Conservation (phyloP, 768 basidiomycete species). For the Leccinum imitatum region DNA sequence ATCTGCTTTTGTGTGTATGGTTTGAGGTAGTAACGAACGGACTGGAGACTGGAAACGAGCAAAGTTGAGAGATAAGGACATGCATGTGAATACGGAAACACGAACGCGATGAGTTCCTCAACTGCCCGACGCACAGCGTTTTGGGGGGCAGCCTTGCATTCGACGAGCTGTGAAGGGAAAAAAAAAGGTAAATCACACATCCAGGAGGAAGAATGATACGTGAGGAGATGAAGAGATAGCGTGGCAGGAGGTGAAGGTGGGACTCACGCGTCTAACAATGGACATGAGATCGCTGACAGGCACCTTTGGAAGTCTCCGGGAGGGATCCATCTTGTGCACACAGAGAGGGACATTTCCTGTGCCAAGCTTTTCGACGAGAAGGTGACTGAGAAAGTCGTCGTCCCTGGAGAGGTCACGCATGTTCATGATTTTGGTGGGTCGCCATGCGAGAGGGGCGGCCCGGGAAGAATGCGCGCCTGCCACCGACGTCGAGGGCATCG, state of each 20-base stretch:
- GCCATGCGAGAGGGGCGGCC: constrained; percentile 52
- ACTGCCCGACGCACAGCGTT: constrained; percentile 69
- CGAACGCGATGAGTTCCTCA: constrained; percentile 75
- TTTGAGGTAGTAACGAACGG: constrained; percentile 78
- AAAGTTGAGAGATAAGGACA: constrained; percentile 13
- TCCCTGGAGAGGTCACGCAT: constrained; percentile 87
- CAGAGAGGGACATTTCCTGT: constrained; percentile 76
- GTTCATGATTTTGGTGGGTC: constrained; percentile 87
- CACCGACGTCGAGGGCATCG: constrained; percentile 34
- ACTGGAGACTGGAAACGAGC: constrained; percentile 51
- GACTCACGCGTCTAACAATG: constrained; percentile 74
- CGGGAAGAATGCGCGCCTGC: constrained; percentile 24
- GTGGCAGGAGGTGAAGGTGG: constrained; percentile 22
- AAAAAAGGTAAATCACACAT: constrained; percentile 17
- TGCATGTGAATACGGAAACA: constrained; percentile 27
- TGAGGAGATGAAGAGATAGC: constrained; percentile 29
- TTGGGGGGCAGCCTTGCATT: constrained; percentile 52
- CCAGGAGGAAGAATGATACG: constrained; percentile 20
- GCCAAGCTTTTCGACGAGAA: constrained; percentile 86
- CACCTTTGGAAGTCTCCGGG: constrained; percentile 74
- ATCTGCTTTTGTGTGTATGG: constrained; percentile 79
- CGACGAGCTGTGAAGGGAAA: constrained; percentile 50
- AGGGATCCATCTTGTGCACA: constrained; percentile 88
- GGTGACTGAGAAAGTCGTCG: constrained; percentile 88
- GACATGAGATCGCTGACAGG: constrained; percentile 64